Evolutionary conservation across 768 basidiomycete species (phyloP), one percentile per base, ranked within the genome.

Genomic region (Lyophyllum semitale): DNA sequence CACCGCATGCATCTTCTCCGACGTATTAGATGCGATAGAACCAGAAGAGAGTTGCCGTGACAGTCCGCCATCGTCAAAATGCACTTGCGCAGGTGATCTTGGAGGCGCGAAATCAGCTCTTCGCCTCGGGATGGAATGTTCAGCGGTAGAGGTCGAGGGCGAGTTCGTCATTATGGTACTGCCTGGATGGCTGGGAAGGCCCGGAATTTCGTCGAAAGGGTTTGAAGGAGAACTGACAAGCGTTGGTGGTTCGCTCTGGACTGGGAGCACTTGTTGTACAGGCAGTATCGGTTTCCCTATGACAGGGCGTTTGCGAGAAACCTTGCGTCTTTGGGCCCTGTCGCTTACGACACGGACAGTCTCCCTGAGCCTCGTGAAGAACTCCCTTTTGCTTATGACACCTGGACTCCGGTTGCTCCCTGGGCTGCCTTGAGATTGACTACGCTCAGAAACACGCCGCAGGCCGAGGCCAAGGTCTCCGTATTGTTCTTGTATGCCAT

Each of bases 261-360:
- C 59, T 26, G 53, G 45, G 41, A 44, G 47, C 51, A 48, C 60
- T 17, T 68, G 65, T 12, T 72, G 70, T 30, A 68, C 63, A 12
- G 74, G 59, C 44, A 77, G 60, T 2, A 82, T 77, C 1, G 89
- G 89, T 61, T 81, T 82, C 18, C 84, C 79, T 59, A 89, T 89
- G 37, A 75, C 69, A 5, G 82, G 84, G 52, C 78, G 73, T 53
- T 71, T 64, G 49, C 71, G 66, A 27, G 74, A 61, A 8, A 63
- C 57, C 52, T 68, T 71, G 40, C 70, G 68, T 32, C 72, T 72
- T 12, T 69, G 70, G 23, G 69, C 70, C 60, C 76, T 84, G 64
- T 85, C 80, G 72, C 88, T 89, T 57, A 89, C 87, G 41, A 83
- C 79, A 53, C 89, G 77, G 30, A 87, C 84, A 2, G 87, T 86